Conservation (phyloP, 306 rosid species). For the Neltuma alba region DNA sequence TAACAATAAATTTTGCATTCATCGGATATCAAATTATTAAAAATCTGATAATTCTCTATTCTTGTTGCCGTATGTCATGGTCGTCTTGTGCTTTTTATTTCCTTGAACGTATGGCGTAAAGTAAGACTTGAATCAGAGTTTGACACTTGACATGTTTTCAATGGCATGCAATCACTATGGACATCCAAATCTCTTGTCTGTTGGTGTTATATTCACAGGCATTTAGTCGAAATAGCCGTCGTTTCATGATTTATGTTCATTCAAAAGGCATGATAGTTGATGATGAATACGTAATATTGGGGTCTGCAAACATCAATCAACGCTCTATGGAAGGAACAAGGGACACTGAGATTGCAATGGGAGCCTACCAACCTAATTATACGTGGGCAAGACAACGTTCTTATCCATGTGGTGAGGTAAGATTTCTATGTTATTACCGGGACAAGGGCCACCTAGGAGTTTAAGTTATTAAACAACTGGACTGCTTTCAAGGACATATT, state of each 20-base stretch:
- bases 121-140: background rate
- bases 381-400: constrained; percentile 72
- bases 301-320: constrained; percentile 96
- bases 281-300: constrained; percentile 86
- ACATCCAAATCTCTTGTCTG: constrained; percentile 18
- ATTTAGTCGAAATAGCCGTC: constrained; percentile 63
- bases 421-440: background rate
- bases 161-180: constrained; percentile 11
- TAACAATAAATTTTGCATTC: too few relatives aligned
- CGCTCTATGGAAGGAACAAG: constrained; percentile 99
- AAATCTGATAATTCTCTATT: background rate
- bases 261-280: constrained; percentile 98
- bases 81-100: background rate
- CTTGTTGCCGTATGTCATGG: background rate
- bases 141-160: background rate
- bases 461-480: background rate
- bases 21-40: too few relatives aligned
- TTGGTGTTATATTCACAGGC: constrained; percentile 55
- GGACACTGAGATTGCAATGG: constrained; percentile 99
- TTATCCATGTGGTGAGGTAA: constrained; percentile 84
- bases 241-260: constrained; percentile 97
- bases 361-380: constrained; percentile 85
- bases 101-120: background rate
- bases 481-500: background rate
- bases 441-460: background rate